Conservation (phyloP, 176 grass and related monocot genomes). For the bread wheat (Triticum aestivum) region DNA sequence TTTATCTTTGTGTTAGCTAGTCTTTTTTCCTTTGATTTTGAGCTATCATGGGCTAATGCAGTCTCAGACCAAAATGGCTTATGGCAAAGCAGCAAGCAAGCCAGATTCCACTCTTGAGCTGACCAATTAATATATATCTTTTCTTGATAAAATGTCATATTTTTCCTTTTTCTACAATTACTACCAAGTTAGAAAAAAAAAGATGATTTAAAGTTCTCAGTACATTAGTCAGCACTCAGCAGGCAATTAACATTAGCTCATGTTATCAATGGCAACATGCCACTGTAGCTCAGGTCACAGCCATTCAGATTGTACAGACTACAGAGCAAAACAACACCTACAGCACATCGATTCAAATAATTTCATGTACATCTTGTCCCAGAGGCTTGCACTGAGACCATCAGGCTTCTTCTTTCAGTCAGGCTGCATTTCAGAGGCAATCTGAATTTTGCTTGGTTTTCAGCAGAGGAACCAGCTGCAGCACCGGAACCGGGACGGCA, state of each 20-base stretch:
- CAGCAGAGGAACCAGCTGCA: slow-evolving; percentile 70
- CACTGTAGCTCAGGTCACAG: neutral
- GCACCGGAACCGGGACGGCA: slow-evolving; percentile 41
- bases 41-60: neutral
- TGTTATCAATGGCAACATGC: neutral
- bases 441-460: neutral
- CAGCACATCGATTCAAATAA: neutral
- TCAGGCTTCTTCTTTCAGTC: slow-evolving; percentile 11
- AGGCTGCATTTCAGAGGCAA: neutral
- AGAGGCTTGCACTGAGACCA: neutral
- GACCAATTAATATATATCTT: neutral
- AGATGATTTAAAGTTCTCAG: neutral
- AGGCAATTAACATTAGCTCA: neutral
- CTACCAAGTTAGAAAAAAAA: neutral
- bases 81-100: neutral
- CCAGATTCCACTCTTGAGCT: neutral
- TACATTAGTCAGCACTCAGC: neutral
- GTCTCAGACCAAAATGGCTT: neutral
- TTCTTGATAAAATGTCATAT: neutral
- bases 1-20: neutral
- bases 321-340: neutral
- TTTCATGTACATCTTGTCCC: slow-evolving; percentile 35
- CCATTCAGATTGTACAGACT: neutral
- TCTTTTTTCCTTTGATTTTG: neutral
- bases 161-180: neutral